Conservation (phyloP, 768 basidiomycete genomes). For the Tricholoma matsutake region DNA sequence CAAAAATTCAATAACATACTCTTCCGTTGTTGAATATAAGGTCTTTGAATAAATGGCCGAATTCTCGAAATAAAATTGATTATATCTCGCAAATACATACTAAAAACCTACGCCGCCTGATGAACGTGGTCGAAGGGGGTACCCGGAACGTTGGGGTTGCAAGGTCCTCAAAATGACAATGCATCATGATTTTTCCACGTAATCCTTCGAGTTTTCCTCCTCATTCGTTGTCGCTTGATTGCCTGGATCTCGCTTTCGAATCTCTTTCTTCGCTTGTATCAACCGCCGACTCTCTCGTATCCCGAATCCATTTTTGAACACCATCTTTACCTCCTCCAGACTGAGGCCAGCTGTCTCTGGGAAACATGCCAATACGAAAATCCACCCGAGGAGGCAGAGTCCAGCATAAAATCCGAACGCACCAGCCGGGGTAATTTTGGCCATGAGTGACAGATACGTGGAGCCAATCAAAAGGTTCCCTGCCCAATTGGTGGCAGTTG, state of each 20-base stretch:
- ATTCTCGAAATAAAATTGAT: background rate
- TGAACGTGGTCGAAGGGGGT: background rate
- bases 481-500: slow-evolving; percentile 78
- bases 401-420: slow-evolving; percentile 79
- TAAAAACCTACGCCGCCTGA: background rate
- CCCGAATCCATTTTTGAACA: slow-evolving; percentile 65
- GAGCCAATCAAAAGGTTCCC: slow-evolving; percentile 73
- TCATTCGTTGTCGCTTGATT: slow-evolving; percentile 2
- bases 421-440: slow-evolving; percentile 66
- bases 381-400: slow-evolving; percentile 63
- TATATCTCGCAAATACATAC: background rate
- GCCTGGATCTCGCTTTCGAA: slow-evolving; percentile 31
- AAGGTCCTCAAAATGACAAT: background rate
- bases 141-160: background rate
- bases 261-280: slow-evolving; percentile 42
- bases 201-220: background rate
- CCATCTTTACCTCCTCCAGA: slow-evolving; percentile 61
- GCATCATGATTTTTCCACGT: background rate
- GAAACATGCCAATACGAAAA: slow-evolving; percentile 70
- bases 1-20: slow-evolving; percentile 23
- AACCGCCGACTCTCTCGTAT: slow-evolving; percentile 53
- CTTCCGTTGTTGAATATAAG: background rate
- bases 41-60: background rate
- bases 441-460: slow-evolving; percentile 80
- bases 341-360: slow-evolving; percentile 78